Percentiles rank a stretch among this genome's conserved stretches.
phyloP scores from a whole-genome alignment of 768 basidiomycete genomes.

The Lentinula boryana region DNA sequence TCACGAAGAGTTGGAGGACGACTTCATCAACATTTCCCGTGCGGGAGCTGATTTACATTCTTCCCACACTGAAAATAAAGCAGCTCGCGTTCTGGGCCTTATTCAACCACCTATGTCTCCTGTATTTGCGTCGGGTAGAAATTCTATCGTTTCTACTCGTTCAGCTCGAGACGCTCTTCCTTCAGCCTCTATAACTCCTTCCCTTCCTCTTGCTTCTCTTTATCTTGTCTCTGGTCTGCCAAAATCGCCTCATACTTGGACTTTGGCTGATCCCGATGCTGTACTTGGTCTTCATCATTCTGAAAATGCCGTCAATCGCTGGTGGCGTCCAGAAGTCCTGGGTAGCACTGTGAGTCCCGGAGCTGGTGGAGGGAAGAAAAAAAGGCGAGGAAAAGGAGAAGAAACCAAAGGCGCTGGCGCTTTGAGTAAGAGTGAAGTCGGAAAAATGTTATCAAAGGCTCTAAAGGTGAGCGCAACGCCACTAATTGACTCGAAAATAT shows the following conservation, averaged over 20 bases:
- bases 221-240: conserved; percentile 87
- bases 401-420: conserved; percentile 72
- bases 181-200: conserved; percentile 57
- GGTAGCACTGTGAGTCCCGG: conserved; percentile 85
- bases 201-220: conserved; percentile 73
- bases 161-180: conserved; percentile 54
- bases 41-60: not conserved
- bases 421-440: conserved; percentile 79
- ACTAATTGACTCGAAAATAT: not conserved
- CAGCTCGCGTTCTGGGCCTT: conserved; percentile 73
- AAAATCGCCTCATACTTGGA: conserved; percentile 88
- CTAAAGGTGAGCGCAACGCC: conserved; percentile 57
- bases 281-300: conserved; percentile 76
- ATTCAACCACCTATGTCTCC: conserved; percentile 78
- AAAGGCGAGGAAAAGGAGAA: conserved; percentile 63
- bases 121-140: conserved; percentile 71
- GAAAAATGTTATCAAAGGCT: conserved; percentile 86
- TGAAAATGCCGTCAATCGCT: conserved; percentile 80
- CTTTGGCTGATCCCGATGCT: conserved; percentile 78
- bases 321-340: conserved; percentile 90
- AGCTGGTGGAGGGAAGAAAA: conserved; percentile 74
- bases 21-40: not conserved
- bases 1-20: not conserved
- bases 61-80: conserved; percentile 40
- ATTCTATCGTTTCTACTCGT: conserved; percentile 72